These are phyloP conservation scores for Acanthochlamys bracteata DNA, from an alignment of 106 monocot genomes.

Conservation along the genomic window DNA sequence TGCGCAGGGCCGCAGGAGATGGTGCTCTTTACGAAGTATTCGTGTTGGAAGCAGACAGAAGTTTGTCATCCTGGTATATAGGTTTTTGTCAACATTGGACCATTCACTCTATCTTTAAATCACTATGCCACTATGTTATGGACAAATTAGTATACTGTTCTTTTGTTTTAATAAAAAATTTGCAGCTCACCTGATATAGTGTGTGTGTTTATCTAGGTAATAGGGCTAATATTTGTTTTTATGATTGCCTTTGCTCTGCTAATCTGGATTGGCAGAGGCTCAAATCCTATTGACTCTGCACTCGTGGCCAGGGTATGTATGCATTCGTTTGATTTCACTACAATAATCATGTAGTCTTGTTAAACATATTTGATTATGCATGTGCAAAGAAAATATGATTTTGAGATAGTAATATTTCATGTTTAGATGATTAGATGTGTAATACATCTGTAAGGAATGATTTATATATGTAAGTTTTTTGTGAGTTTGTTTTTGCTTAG, in stretches of 20 bases:
- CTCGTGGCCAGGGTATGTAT: constrained; percentile 62
- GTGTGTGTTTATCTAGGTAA: constrained; percentile 38
- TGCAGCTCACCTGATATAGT: not conserved
- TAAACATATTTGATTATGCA: not conserved
- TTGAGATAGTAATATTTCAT: no score
- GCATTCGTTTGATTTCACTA: not conserved
- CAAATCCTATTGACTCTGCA: constrained; percentile 78
- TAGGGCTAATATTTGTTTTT: constrained; percentile 66
- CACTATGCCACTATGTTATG: no score
- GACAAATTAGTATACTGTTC: not conserved
- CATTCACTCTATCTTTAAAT: no score
- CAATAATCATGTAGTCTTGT: not conserved
- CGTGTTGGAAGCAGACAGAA: constrained; percentile 88
- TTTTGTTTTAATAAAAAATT: not conserved
- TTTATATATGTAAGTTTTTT: no score
- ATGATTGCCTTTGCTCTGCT: constrained; percentile 68
- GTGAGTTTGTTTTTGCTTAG: no score
- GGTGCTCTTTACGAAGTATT: constrained; percentile 41
- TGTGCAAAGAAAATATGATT: no score
- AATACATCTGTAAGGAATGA: no score
- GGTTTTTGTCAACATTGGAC: not conserved
- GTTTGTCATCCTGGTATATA: constrained; percentile 79
- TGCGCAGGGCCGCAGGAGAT: constrained; percentile 34
- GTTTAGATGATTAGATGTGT: no score
- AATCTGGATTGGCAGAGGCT: constrained; percentile 77